Base-by-base conservation (phyloP, 2,329 filamentous ascomycete genomes). In the Phyllosticta ampelicida region DNA sequence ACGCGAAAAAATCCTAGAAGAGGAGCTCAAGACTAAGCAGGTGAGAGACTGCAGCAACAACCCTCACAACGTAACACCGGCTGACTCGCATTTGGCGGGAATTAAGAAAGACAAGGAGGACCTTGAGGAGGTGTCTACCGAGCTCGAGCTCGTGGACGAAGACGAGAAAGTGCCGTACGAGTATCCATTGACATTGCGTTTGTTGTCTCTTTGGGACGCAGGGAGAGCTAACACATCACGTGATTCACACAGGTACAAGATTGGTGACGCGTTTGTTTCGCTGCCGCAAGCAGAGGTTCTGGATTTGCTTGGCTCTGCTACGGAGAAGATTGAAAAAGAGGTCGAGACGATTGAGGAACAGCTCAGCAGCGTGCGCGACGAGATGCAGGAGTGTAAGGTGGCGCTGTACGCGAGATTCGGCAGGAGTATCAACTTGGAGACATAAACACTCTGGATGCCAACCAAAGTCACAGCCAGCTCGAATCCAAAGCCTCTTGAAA, bases 91-190 rank as follows among this genome's bases (percentile, higher is more conserved):
- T 44, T 44, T 18, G n/a, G 36, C 36, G 13, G 36, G 36, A 16
- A 6, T 44, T 44, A 65, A 97, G 92, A 97, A 97, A 78, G 92
- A 97, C 73, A 97, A 96, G 76, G 94, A 99, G 74, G 94, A 97
- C 69, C 82, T 97, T 3, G 91, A 97, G 70, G 94, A 99, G 72
- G 82, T 99, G 57, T 87, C 86, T 1, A 89, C 81, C 56, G 94
- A 99, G 72, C 80, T 99, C 52, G 94, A 99, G 75, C 83, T 99
- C 18, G 89, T 90, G 55, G 92, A 97, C 71, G 94, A 99, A 72
- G 92, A 97, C 66, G 90, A 96, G 56, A 85, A 87, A 68, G 85
- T 99, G 20, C 91, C 89, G 88, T 96, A 80, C 71, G n/a, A n/a
- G 86, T 76, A 21, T 56, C 65, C 11, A 48, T 36, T 18, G 11